Base-by-base conservation (phyloP, 257 asterid genomes). In the Plantago major region DNA sequence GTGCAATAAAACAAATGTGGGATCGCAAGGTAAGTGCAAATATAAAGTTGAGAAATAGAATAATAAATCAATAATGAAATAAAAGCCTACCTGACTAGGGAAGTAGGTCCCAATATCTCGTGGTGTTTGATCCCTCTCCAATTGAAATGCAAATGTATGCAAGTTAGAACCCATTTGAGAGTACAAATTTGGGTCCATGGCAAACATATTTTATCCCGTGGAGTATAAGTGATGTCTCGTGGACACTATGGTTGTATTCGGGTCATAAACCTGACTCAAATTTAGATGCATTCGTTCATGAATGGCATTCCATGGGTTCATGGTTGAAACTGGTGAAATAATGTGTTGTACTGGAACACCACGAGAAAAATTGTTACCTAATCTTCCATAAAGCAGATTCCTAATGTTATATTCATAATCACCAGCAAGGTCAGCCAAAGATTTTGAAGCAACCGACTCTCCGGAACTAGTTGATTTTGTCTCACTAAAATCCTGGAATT, bases 371-470 rank as follows among this genome's bases (percentile, higher is more conserved):
- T 78, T 81, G 58, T 74, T 76, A 76, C 85, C 77, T 66, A 82
- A 72, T 60, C 73, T 93, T 45, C 97, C 96, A 44, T 82, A 73
- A 45, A 85, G 79, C 72, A 89, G 73, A 75, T 84, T 87, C 76
- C 99, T 81, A 47, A 93, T 59, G 59, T 85, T 87, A 67, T 84
- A 69, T 51, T 83, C 94, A 61, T 87, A 80, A 77, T 93, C 99
- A 72, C 99, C 97, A n/a, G 62, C 70, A 58, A 89, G 93, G 67
- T 93, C 90, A 15, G 94, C 94, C 79, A 83, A 71, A 58, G 94
- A 63, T 55, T 85, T n/a, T n/a, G n/a, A n/a, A n/a, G n/a, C n/a
- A n/a, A n/a, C 97, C 0, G 79, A 49, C 16, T 84, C 93, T 58
- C 73, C 81, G 26, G 50, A 14, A 51, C 82, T 77, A 10, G 57